A percentile compares a stretch with the other conserved stretches of the same genome.
Evolutionary conservation across 345 rosid species (phyloP).

Genomic region (Gossypioides kirkii): DNA sequence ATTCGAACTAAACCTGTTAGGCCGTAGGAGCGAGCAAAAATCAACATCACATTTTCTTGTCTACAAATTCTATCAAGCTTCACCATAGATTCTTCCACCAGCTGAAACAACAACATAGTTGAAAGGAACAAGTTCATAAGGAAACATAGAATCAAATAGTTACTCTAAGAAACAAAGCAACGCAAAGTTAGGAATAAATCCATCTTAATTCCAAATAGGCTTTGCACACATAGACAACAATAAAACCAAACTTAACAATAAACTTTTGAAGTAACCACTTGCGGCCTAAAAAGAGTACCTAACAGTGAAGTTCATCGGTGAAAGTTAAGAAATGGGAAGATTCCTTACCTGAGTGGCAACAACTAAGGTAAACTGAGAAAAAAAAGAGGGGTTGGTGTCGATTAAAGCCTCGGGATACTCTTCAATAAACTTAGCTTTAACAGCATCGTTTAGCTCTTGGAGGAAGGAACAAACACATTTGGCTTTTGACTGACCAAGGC

Average conservation of each 20-base stretch:
- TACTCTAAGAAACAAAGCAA: neutral
- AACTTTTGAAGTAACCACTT: neutral
- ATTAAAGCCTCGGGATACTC: constrained; percentile 76
- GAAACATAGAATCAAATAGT: neutral
- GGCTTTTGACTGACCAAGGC: constrained; percentile 81
- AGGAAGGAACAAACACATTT: constrained; percentile 85
- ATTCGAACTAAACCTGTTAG: constrained; percentile 83
- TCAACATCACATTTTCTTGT: constrained; percentile 77
- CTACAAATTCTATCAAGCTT: constrained; percentile 84
- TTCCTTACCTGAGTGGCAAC: constrained; percentile 81
- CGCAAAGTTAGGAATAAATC: neutral
- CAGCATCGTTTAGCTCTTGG: constrained; percentile 96
- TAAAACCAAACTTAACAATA: neutral
- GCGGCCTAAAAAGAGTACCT: neutral
- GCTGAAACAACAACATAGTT: constrained; percentile 41
- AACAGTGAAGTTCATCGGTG: neutral
- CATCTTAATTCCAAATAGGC: neutral
- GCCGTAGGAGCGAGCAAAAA: constrained; percentile 94
- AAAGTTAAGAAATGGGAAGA: neutral
- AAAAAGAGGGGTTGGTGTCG: constrained; percentile 64
- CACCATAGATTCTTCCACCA: constrained; percentile 77
- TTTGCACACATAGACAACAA: neutral
- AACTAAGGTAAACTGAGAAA: constrained; percentile 82
- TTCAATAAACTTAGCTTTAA: constrained; percentile 94
- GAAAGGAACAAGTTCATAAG: neutral